Base-by-base conservation (phyloP, 2,329 filamentous ascomycete genomes). In the Botrytis galanthina region DNA sequence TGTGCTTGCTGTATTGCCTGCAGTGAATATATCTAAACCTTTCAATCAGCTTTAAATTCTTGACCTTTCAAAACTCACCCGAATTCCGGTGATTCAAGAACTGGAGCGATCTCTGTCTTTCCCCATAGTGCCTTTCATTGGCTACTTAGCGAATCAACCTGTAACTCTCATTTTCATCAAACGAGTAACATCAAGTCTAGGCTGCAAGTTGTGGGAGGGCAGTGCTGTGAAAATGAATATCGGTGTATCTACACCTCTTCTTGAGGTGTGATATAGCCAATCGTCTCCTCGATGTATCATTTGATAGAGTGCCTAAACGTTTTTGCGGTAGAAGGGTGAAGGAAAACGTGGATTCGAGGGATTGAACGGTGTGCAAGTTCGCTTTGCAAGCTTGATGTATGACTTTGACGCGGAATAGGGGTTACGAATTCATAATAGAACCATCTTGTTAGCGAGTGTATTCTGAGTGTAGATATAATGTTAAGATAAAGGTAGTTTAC, bases 281-380 rank as follows among this genome's bases (percentile, higher is more conserved):
- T 12, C 22, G 0, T 10, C 22, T 48, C 22, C 22, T 4, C 46
- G 22, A 48, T 12, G 22, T 44, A 22, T 46, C 7, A 20, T 44
- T 44, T 44, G 42, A 44, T 20, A 44, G 16, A 44, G 42, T 5
- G 6, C 42, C 42, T 44, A 18, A 14, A 42, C 16, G 14, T 42
- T 20, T 7, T 44, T 44, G 18, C 2, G 4, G 46, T 4, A 10
- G 46, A 48, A 48, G 46, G 46, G 46, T 10, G 22, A 26, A 26
- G 85, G 87, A 1, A 66, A 78, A n/a, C 84, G 84, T 4, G 83
- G 87, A 63, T 77, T 88, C 48, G 83, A 86, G 73, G 80, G 87
- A 32, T 86, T 87, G 84, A 82, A 84, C 76, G 86, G 87, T 0
- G 86, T 87, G 84, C 87, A 87, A 7, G 89, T 81, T 86, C 87